A percentile compares a stretch with the other conserved stretches of the same genome.
These are phyloP conservation scores for Extremus antarcticus DNA, from an alignment of 495 filamentous ascomycete genomes.

Conservation along the genomic window DNA sequence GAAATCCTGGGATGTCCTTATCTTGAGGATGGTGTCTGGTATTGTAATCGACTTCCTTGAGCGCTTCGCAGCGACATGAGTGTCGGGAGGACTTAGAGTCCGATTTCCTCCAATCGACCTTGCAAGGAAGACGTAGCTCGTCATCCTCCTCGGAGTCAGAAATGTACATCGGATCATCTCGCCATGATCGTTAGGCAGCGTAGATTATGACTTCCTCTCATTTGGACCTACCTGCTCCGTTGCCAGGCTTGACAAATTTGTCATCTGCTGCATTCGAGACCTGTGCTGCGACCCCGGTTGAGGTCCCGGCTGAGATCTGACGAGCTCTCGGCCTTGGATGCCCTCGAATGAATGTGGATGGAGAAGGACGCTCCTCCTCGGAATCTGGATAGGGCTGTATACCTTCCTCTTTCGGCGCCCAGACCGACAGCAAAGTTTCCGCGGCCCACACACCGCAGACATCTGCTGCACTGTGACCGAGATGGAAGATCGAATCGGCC, in stretches of 20 bases:
- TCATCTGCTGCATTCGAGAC: not conserved
- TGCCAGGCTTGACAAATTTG: not conserved
- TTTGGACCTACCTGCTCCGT: not conserved
- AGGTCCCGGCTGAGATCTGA: not conserved
- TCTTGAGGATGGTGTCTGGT: not conserved
- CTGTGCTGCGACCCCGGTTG: not conserved
- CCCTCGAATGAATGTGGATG: not conserved
- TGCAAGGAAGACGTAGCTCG: not conserved
- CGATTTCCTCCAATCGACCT: not conserved
- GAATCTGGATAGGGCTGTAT: no score
- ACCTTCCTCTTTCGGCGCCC: not conserved
- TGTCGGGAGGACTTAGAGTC: not conserved
- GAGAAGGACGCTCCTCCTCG: no score
- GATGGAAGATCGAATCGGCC: no score
- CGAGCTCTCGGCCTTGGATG: not conserved
- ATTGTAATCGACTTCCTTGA: not conserved
- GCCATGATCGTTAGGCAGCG: not conserved
- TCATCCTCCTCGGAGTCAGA: not conserved
- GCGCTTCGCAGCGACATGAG: not conserved
- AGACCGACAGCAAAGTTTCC: not conserved
- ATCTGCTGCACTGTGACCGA: no score
- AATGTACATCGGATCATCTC: no score
- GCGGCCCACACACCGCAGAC: not conserved
- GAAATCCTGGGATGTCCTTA: not conserved
- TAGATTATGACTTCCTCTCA: not conserved